Conservation (phyloP, 1,284 basidiomycete genomes). For the Moesziomyces globuligerus region DNA sequence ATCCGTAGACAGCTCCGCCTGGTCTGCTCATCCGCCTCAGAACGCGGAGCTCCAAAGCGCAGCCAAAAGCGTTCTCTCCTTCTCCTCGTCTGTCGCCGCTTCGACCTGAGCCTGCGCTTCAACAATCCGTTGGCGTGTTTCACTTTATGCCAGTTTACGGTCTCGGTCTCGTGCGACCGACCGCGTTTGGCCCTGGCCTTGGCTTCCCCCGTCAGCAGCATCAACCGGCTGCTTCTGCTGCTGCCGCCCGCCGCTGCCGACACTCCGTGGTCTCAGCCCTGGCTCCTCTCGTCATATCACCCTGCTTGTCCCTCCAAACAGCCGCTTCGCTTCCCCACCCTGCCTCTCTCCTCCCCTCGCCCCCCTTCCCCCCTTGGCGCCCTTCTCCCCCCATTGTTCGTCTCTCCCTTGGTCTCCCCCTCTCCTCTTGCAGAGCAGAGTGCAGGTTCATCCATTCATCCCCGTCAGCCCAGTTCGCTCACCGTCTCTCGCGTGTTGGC, state of each 20-base stretch:
- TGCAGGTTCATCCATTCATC: too few relatives aligned
- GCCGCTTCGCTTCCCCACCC: background rate
- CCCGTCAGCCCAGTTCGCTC: too few relatives aligned
- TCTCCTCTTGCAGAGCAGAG: too few relatives aligned
- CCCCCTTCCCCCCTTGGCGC: background rate
- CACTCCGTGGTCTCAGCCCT: too few relatives aligned
- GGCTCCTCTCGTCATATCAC: slow-evolving; percentile 11
- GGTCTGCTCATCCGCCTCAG: background rate
- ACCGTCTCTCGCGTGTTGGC: too few relatives aligned
- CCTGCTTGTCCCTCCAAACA: background rate
- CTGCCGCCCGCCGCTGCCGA: background rate
- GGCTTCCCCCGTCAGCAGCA: background rate
- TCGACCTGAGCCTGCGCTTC: background rate
- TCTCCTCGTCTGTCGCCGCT: background rate
- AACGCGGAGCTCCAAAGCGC: background rate
- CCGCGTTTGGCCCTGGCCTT: background rate
- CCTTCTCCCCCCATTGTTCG: background rate
- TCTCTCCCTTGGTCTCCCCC: background rate
- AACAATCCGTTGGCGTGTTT: slow-evolving; percentile 10
- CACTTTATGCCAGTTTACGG: slow-evolving; percentile 2
- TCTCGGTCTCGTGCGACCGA: background rate
- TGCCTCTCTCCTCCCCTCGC: background rate
- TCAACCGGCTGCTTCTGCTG: background rate
- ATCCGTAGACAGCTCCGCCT: background rate
- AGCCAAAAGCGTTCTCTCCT: background rate